Percentiles rank a stretch among this genome's conserved stretches.
Conservation (phyloP, 805 yeast species). For the Candida argentea region DNA sequence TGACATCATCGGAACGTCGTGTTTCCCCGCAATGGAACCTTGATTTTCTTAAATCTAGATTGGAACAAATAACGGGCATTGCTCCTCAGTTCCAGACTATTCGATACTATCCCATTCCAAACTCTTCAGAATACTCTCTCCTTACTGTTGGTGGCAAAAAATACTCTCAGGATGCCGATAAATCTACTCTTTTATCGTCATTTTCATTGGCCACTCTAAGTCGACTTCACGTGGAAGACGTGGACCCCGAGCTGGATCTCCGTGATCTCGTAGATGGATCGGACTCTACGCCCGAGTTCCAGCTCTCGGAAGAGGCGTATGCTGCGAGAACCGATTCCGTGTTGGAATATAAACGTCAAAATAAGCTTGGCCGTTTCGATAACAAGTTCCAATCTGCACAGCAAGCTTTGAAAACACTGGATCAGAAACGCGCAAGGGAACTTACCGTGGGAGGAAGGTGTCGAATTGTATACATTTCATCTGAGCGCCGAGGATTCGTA, state of each 20-base stretch:
- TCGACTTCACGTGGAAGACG: conserved; percentile 50
- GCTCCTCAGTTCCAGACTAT: conserved; percentile 47
- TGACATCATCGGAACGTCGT: conserved; percentile 62
- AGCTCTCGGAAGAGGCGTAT: conserved; percentile 53
- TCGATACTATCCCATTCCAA: conserved; percentile 31
- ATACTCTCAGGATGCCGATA: conserved; percentile 8
- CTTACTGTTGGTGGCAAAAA: too few species aligned
- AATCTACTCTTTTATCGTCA: conserved; percentile 11
- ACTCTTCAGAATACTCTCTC: conserved; percentile 23
- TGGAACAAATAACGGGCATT: conserved; percentile 70
- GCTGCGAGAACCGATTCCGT: conserved; percentile 52
- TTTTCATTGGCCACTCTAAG: conserved; percentile 28
- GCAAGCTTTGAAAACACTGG: conserved; percentile 17
- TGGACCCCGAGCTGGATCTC: conserved; percentile 42
- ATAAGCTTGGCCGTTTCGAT: conserved; percentile 64
- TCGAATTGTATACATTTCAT: conserved; percentile 31
- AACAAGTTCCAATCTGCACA: conserved; percentile 32
- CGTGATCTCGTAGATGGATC: conserved; percentile 17
- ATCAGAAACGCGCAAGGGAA: conserved; percentile 13
- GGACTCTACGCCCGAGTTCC: conserved; percentile 22
- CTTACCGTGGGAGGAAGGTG: conserved; percentile 47
- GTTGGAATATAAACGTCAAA: conserved; percentile 62
- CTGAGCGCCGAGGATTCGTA: conserved; percentile 61
- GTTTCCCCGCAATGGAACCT: conserved; percentile 55
- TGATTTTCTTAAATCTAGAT: conserved; percentile 36